A percentile compares a stretch with the other conserved stretches of the same genome.
phyloP scores from a whole-genome alignment of 2,329 filamentous ascomycete species.

The Colletotrichum spaethianum region DNA sequence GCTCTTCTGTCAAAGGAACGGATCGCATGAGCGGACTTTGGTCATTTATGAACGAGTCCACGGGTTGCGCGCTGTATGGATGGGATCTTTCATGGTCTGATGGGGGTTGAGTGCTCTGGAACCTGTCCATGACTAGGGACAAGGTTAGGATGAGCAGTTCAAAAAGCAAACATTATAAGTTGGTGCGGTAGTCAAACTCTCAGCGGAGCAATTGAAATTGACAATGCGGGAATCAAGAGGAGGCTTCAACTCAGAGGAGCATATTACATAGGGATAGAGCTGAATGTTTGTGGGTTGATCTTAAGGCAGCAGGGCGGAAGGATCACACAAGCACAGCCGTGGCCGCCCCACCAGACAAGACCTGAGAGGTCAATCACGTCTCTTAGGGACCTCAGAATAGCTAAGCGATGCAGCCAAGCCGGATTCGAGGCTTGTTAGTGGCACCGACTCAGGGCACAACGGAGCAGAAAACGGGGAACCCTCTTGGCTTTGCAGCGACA shows the following conservation, averaged over 20 bases:
- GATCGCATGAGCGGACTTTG: conserved; percentile 2
- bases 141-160: neutral
- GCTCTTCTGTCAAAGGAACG: neutral
- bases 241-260: neutral
- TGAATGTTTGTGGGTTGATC: conserved; percentile 1
- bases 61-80: neutral
- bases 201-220: too few relatives aligned
- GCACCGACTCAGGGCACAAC: neutral
- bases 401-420: conserved; percentile 16
- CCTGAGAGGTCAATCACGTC: neutral
- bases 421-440: neutral
- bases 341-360: neutral
- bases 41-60: neutral
- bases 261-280: too few relatives aligned
- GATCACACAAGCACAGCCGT: conserved; percentile 1
- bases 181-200: neutral
- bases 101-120: neutral
- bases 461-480: neutral
- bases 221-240: neutral
- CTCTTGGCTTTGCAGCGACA: neutral
- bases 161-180: neutral
- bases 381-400: neutral
- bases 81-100: neutral
- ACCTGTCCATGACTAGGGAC: neutral
- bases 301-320: neutral